phyloP scores from a whole-genome alignment of 2,329 filamentous ascomycete genomes.

The Aspergillus glaucus region DNA sequence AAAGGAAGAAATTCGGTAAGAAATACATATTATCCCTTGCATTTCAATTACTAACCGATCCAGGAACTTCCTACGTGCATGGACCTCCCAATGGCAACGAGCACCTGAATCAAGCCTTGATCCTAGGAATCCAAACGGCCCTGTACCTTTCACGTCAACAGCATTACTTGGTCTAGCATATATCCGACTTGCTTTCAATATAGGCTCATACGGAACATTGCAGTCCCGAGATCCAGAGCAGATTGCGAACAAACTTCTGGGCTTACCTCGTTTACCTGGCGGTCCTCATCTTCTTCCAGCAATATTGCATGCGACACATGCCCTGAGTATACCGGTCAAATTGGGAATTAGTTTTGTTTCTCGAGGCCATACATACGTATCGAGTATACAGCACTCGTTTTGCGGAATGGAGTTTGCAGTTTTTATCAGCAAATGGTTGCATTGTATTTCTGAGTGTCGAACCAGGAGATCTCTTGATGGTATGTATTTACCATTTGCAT shows the following conservation, averaged over 20 bases:
- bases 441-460: conserved; percentile 3
- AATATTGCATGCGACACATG: conserved; percentile 61
- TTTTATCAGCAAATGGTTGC: conserved; percentile 19
- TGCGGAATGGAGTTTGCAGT: conserved; percentile 21
- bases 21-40: neutral
- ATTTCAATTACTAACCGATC: conserved; percentile 19
- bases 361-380: conserved; percentile 14
- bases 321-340: conserved; percentile 50
- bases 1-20: neutral
- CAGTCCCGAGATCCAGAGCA: conserved; percentile 56
- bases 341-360: conserved; percentile 17
- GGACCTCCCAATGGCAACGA: conserved; percentile 35
- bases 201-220: conserved; percentile 41
- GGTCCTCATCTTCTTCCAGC: conserved; percentile 53
- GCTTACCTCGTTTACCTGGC: conserved; percentile 49
- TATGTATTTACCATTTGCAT: neutral
- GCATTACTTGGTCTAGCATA: conserved; percentile 53
- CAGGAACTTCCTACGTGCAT: conserved; percentile 36
- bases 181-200: conserved; percentile 41
- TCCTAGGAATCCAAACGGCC: conserved; percentile 42
- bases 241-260: conserved; percentile 24
- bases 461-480: neutral
- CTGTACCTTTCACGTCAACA: conserved; percentile 59
- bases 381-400: conserved; percentile 20
- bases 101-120: conserved; percentile 36